phyloP scores from a whole-genome alignment of 768 basidiomycete genomes.

The Plicaturopsis crispa region DNA sequence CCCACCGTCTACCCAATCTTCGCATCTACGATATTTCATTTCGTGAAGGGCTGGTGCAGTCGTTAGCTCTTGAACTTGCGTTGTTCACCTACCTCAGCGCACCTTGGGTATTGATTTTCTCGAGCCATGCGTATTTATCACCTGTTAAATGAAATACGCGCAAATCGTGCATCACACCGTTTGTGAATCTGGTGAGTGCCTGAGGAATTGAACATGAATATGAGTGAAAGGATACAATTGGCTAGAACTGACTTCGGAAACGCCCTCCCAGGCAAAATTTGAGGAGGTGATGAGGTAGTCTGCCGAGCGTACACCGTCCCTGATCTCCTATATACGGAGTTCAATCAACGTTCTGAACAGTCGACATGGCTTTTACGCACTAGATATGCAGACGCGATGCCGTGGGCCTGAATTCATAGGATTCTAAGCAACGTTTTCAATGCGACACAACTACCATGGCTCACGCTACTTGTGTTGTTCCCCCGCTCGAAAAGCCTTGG shows the following conservation, averaged over 20 bases:
- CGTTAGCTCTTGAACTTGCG: too few species aligned
- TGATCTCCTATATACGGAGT: conserved; percentile 28
- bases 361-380: too few species aligned
- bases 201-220: conserved; percentile 10
- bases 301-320: conserved; percentile 19
- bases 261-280: neutral
- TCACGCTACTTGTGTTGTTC: neutral
- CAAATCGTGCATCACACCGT: conserved; percentile 31
- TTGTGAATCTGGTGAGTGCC: conserved; percentile 23
- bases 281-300: conserved; percentile 7
- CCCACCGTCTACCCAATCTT: conserved; percentile 27
- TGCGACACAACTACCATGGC: too few species aligned
- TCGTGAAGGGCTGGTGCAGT: conserved; percentile 17
- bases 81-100: too few species aligned
- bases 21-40: conserved; percentile 17
- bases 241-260: neutral
- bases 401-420: conserved; percentile 27
- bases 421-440: too few species aligned
- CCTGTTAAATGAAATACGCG: conserved; percentile 34
- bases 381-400: conserved; percentile 24
- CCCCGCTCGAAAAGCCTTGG: neutral
- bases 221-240: neutral
- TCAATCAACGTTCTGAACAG: too few species aligned
- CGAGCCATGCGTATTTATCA: conserved; percentile 22
- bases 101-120: conserved; percentile 30